These are phyloP conservation scores for Pythium aristosporum DNA, from an alignment of 352 stramenopile species.

Conservation along the genomic window DNA sequence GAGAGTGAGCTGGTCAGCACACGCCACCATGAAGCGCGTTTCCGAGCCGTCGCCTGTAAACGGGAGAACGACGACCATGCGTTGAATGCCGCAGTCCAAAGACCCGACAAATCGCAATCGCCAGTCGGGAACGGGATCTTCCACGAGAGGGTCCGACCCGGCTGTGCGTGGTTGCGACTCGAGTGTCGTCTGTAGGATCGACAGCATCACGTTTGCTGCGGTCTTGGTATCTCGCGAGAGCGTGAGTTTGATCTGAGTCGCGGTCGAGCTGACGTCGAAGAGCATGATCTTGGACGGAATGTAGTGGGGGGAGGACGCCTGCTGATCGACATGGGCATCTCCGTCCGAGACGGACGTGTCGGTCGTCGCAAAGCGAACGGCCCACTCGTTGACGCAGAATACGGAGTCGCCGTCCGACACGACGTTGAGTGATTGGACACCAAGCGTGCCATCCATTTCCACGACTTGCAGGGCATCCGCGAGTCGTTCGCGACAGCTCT, in stretches of 20 bases:
- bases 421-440: slow-evolving; percentile 13
- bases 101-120: slow-evolving; percentile 47
- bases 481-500: slow-evolving; percentile 21
- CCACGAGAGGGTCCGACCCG: too few relatives aligned
- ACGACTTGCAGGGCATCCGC: slow-evolving; percentile 30
- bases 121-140: slow-evolving; percentile 24
- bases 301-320: background rate
- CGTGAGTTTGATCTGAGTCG: slow-evolving; percentile 21
- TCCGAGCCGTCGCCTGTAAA: slow-evolving; percentile 28
- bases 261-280: slow-evolving; percentile 37
- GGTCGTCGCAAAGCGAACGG: slow-evolving; percentile 48
- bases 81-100: slow-evolving; percentile 45
- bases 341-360: slow-evolving; percentile 19
- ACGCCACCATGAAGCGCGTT: slow-evolving; percentile 7
- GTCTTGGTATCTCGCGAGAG: slow-evolving; percentile 9
- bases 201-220: slow-evolving; percentile 11
- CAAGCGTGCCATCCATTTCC: slow-evolving; percentile 35
- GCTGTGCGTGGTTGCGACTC: slow-evolving; percentile 28
- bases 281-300: slow-evolving; percentile 22
- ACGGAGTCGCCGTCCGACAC: slow-evolving; percentile 1
- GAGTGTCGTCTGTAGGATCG: slow-evolving; percentile 39
- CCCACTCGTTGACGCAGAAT: slow-evolving; percentile 6
- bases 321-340: background rate
- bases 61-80: slow-evolving; percentile 33
- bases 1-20: slow-evolving; percentile 35